Evolutionary conservation across 768 basidiomycete genomes (phyloP).

Genomic region (Cyathus striatus): DNA sequence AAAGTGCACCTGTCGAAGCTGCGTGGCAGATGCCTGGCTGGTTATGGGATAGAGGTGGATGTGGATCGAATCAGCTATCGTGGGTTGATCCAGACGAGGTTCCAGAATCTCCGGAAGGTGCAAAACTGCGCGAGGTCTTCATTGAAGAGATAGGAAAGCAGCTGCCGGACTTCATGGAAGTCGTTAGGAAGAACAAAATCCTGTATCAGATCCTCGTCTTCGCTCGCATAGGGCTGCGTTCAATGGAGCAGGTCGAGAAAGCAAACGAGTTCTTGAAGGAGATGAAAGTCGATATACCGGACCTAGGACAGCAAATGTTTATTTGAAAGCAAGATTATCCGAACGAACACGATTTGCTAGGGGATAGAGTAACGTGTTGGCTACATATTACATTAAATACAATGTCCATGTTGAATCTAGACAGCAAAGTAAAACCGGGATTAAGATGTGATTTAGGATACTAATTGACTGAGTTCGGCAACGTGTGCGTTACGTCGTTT

Average conservation of each 20-base stretch:
- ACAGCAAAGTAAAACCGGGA: too few species aligned
- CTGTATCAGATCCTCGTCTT: conserved; percentile 1
- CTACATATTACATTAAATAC: too few species aligned
- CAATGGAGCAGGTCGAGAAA: background rate
- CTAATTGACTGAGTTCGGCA: conserved; percentile 33
- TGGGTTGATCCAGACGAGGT: background rate
- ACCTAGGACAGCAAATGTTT: background rate
- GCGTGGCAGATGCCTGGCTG: background rate
- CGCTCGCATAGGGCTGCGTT: background rate
- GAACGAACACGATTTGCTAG: too few species aligned
- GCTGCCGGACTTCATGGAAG: background rate
- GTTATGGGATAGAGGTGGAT: background rate
- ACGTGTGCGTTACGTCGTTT: conserved; percentile 51
- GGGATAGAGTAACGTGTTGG: too few species aligned
- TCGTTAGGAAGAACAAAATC: background rate
- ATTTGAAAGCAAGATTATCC: too few species aligned
- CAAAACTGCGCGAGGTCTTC: background rate
- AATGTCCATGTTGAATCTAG: too few species aligned
- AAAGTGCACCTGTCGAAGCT: background rate
- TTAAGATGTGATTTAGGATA: conserved; percentile 16
- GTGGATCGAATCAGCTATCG: background rate
- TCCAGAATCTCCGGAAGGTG: background rate
- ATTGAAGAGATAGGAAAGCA: conserved; percentile 1
- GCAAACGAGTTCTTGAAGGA: background rate
- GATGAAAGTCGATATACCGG: background rate